Evolutionary conservation across 148 eudicot genomes (phyloP).

Genomic region (Camellia granthamiana): DNA sequence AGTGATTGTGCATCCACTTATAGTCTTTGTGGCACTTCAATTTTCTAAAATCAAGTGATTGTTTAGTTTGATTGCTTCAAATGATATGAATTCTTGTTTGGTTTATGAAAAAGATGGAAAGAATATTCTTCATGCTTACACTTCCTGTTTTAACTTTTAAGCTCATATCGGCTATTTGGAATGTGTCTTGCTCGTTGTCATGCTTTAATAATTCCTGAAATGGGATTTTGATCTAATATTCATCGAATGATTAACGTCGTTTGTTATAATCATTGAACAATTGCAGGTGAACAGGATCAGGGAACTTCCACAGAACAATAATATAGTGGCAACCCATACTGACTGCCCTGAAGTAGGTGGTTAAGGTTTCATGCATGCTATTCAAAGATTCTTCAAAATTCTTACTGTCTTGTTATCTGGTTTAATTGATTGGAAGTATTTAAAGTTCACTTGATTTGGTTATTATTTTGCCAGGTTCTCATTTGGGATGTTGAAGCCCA

Average conservation of each 20-base stretch:
- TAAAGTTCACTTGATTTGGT: background rate
- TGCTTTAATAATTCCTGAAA: background rate
- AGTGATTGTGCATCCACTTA: background rate
- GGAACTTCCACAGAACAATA: constrained; percentile 90
- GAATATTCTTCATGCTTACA: background rate
- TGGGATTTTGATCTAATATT: background rate
- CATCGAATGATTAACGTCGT: background rate
- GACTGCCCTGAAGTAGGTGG: constrained; percentile 89
- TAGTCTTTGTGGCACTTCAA: background rate
- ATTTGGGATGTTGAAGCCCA: constrained; percentile 95
- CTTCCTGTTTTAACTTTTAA: background rate
- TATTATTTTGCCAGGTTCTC: constrained; percentile 49
- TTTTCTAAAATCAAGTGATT: background rate
- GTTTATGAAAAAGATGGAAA: constrained; percentile 16
- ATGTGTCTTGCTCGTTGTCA: background rate
- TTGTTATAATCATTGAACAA: background rate
- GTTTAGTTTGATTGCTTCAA: background rate
- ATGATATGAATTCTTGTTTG: background rate
- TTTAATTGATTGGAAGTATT: background rate
- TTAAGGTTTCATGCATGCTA: background rate
- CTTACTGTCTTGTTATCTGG: background rate
- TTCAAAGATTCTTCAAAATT: background rate
- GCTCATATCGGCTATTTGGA: background rate
- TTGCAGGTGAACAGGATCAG: constrained; percentile 93
- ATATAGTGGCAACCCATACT: constrained; percentile 89